Evolutionary conservation across 2,329 filamentous ascomycete genomes (phyloP).

Genomic region (Pseudopyrenochaeta lycopersici): DNA sequence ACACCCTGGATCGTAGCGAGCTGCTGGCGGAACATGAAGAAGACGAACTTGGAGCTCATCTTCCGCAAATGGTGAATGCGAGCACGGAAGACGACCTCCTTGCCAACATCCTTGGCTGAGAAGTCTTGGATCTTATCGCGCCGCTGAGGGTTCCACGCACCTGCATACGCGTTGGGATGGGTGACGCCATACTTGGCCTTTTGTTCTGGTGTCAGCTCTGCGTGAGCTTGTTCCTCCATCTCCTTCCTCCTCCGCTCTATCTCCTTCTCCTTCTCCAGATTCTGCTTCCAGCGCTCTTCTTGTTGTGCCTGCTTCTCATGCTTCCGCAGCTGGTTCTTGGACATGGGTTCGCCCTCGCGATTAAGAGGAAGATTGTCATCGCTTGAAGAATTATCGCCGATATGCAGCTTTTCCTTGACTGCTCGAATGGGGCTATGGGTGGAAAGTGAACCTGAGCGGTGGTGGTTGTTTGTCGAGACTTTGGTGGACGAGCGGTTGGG

Average conservation of each 20-base stretch:
- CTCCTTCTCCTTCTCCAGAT: constrained; percentile 54
- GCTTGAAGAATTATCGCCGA: constrained; percentile 45
- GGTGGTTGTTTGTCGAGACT: constrained; percentile 21
- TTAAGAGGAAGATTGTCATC: constrained; percentile 54
- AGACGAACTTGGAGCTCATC: constrained; percentile 83
- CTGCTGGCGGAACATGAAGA: constrained; percentile 86
- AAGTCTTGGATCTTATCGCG: constrained; percentile 63
- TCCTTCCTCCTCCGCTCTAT: constrained; percentile 58
- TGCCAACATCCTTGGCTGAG: constrained; percentile 62
- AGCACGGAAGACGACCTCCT: constrained; percentile 72
- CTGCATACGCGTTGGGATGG: constrained; percentile 67
- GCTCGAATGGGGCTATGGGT: constrained; percentile 50
- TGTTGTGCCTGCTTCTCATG: constrained; percentile 55
- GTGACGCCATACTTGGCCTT: constrained; percentile 66
- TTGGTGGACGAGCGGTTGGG: constrained; percentile 38
- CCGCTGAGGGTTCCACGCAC: constrained; percentile 57
- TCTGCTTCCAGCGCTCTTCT: constrained; percentile 56
- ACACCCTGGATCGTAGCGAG: constrained; percentile 86
- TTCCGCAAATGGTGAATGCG: constrained; percentile 81
- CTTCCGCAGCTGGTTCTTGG: constrained; percentile 60
- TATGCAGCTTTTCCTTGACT: constrained; percentile 52
- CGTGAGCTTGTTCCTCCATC: constrained; percentile 57
- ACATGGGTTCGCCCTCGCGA: constrained; percentile 60
- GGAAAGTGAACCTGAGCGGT: constrained; percentile 35
- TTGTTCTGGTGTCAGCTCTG: constrained; percentile 67